Evolutionary conservation across 768 basidiomycete genomes (phyloP), one percentile per base, ranked within the genome.

Genomic region (Lactarius sp.): DNA sequence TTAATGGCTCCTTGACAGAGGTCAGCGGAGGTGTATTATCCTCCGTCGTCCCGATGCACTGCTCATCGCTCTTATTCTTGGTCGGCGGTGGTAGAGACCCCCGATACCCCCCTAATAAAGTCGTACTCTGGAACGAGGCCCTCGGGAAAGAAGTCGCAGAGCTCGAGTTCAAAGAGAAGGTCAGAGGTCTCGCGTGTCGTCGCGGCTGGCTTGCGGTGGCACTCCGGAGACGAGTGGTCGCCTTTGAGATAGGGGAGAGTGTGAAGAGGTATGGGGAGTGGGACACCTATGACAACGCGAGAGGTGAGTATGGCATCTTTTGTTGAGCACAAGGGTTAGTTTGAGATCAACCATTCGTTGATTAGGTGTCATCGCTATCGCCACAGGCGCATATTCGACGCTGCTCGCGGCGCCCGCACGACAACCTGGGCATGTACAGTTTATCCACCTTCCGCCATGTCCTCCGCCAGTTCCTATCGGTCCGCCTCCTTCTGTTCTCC

Each of bases 91-190:
- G 93, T 44, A 82, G 86, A 59, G 93, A 90, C 73, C 93, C 93
- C 36, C 82, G 88, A 10, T 95, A 94, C 75, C 90, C 94, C 34
- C 90, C 88, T 34, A 95, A 95, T 76, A 95, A 96, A 77, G 90
- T 94, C 59, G 80, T 95, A 67, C 73, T 96, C 58, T 95, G 92
- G 92, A 89, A 95, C 74, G 92, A 92, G 75, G 81, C 80, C 3
- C 75, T 82, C 4, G 84, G 83, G n/a, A 77, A 78, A 64, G 90
- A 94, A 72, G 88, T 92, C 54, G 91, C 90, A 42, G 92, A 94
- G 73, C 81, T 95, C 63, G 92, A 94, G 75, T 95, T 96, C 71
- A 81, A 89, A 70, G 93, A 94, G 75, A 79, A 81, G 62, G 92
- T 93, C 1, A 80, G 89, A 61, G 91, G 91, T 0, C 74, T 94